phyloP scores from a whole-genome alignment of 495 filamentous ascomycete species.

The Tuber melanosporum region DNA sequence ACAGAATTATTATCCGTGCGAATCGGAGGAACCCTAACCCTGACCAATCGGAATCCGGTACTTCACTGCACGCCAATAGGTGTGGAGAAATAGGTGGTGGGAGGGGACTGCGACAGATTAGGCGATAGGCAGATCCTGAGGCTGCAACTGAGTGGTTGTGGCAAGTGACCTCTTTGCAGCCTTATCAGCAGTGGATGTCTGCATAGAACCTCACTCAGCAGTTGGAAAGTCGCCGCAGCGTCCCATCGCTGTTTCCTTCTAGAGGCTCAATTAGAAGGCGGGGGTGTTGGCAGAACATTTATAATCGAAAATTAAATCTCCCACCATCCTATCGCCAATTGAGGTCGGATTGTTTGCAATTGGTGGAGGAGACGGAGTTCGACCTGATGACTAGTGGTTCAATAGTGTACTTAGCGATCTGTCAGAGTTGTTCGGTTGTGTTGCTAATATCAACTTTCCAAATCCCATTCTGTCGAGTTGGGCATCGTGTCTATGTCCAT shows the following conservation, averaged over 20 bases:
- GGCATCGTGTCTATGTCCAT: too few relatives aligned
- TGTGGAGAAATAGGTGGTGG: background rate
- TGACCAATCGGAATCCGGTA: background rate
- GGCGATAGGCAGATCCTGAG: background rate
- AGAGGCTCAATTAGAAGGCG: background rate
- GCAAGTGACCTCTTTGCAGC: background rate
- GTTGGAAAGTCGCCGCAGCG: background rate
- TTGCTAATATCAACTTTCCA: too few relatives aligned
- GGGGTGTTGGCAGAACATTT: background rate
- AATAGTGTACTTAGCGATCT: too few relatives aligned
- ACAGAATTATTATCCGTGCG: background rate
- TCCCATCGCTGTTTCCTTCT: background rate
- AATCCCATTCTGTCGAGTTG: too few relatives aligned
- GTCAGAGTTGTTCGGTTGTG: too few relatives aligned
- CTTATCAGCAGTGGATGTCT: background rate
- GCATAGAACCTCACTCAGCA: background rate
- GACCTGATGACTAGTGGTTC: too few relatives aligned
- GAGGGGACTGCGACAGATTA: background rate
- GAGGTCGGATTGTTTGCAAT: background rate
- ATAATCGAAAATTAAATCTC: background rate
- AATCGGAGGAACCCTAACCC: slow-evolving; percentile 2
- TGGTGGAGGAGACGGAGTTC: too few relatives aligned
- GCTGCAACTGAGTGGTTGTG: background rate
- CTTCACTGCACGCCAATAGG: background rate
- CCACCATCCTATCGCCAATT: background rate